Base-by-base conservation (phyloP, 2,329 filamentous ascomycete species). In the Diplodia mutila region DNA sequence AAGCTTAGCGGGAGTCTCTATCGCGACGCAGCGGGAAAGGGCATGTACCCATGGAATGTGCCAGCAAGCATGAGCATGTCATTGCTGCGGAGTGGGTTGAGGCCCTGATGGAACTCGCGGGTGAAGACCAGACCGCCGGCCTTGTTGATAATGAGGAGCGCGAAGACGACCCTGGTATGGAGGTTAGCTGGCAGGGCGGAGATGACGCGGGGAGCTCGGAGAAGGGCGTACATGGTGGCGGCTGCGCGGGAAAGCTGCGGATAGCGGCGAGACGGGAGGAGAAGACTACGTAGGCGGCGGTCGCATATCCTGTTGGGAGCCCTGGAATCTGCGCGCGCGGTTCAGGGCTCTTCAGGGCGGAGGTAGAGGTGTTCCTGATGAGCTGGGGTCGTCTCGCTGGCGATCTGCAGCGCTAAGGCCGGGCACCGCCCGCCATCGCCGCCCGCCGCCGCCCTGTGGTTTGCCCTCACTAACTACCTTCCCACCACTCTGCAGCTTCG, bases 141-240 rank as follows among this genome's bases (percentile, higher is more conserved):
- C 86, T 99, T 99, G 85, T 97, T 98, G 84, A 99, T 97, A 79
- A 99, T 91, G 79, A 98, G 93, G 76, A 99, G 90, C 68, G 94
- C 90, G 80, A 96, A 95, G 79, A 99, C 91, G 72, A 93, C 92
- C 95, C 94, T 98, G 73, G 55, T 21, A 27, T 16, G 51, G 51
- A 34, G 32, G 65, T 67, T 27, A 67, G 65, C 54, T 59, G 34
- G 52, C 21, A 39, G 48, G 55, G 23, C 21, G 57, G 25, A 25
- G 61, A 34, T 5, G 67, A n/a, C 46, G 52, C 37, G 51, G 61
- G 61, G 37, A 39, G 32, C 27, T 51, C 52, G 51, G 64, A 49
- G 64, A 39, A 57, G 64, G 64, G 27, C 64, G 52, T 49, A 67
- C 65, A 63, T 67, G 66, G 12, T 49, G 55, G 34, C 34, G 49